phyloP scores from a whole-genome alignment of 192 early-diverging fungal genomes.

The Phlyctochytrium arcticum region DNA sequence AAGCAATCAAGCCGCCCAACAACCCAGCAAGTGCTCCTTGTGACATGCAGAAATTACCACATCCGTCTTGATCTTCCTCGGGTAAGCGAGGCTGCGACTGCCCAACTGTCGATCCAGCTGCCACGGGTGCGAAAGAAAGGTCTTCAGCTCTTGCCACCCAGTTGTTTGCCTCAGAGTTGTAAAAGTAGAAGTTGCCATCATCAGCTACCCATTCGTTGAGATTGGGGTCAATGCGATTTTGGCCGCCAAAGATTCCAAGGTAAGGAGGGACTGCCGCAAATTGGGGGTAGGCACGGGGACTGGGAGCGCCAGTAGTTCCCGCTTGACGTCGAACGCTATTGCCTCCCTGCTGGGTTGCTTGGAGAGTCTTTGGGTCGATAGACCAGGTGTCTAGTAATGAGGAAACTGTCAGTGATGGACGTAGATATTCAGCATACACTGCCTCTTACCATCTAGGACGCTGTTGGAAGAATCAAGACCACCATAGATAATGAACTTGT shows the following conservation, averaged over 20 bases:
- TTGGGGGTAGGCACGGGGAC: constrained; percentile 2
- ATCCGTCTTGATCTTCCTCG: not conserved
- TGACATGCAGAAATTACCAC: not conserved
- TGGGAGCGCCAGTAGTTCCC: not conserved
- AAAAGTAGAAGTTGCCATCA: not conserved
- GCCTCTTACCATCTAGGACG: not conserved
- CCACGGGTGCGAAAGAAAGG: not conserved
- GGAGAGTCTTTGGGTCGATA: constrained; percentile 4
- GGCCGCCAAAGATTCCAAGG: constrained; percentile 7
- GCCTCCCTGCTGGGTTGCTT: not conserved
- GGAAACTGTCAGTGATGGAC: too few species aligned
- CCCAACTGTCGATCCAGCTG: not conserved
- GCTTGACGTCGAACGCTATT: not conserved
- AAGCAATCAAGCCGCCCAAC: not conserved
- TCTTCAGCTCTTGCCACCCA: not conserved
- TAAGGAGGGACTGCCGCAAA: constrained; percentile 1
- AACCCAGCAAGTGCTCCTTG: constrained; percentile 2
- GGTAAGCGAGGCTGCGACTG: too few species aligned
- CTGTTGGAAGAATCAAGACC: not conserved
- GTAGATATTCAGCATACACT: not conserved
- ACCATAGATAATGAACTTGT: constrained; percentile 8
- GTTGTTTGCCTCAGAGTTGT: not conserved
- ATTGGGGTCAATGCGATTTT: not conserved
- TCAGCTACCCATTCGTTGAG: constrained; percentile 1
- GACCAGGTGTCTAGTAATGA: constrained; percentile 6